phyloP scores from a whole-genome alignment of 352 stramenopile genomes.

The Pythium diclinum region DNA sequence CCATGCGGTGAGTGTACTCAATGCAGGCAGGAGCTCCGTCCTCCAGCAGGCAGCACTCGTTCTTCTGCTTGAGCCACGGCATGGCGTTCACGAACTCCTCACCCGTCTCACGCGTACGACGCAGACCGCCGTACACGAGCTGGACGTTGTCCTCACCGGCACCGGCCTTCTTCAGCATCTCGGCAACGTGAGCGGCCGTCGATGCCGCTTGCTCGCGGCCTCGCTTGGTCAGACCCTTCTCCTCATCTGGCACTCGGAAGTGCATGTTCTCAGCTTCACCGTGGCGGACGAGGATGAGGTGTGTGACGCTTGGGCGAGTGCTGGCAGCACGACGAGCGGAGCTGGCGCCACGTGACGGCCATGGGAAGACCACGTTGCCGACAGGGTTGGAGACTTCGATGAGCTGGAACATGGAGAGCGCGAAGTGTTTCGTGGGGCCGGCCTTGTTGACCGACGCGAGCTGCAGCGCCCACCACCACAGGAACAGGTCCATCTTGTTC shows the following conservation, averaged over 20 bases:
- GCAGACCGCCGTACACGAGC: constrained; percentile 65
- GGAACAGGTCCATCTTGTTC: constrained; percentile 56
- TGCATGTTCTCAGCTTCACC: constrained; percentile 84
- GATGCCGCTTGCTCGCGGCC: constrained; percentile 55
- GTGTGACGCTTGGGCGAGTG: constrained; percentile 38
- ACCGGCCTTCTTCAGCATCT: constrained; percentile 36
- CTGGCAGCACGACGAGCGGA: constrained; percentile 3
- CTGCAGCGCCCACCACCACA: constrained; percentile 79
- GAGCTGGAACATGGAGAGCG: constrained; percentile 46
- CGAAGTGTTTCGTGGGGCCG: constrained; percentile 39
- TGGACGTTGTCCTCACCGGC: constrained; percentile 41
- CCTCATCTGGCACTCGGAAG: constrained; percentile 65
- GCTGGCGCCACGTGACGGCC: constrained; percentile 19
- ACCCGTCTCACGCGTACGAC: constrained; percentile 67
- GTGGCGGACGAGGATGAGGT: constrained; percentile 72
- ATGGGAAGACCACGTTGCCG: constrained; percentile 64
- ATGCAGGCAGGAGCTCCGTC: constrained; percentile 65
- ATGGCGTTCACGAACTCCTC: constrained; percentile 53
- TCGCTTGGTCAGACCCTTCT: constrained; percentile 66
- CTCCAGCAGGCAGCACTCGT: constrained; percentile 70
- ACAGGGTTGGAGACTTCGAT: constrained; percentile 47
- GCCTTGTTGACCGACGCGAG: constrained; percentile 44
- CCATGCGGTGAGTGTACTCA: constrained; percentile 45
- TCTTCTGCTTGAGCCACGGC: constrained; percentile 60
- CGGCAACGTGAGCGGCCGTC: constrained; percentile 46